Evolutionary conservation across 2,329 filamentous ascomycete species (phyloP), one percentile per base, ranked within the genome.

Genomic region (Hymenoscyphus infarciens): DNA sequence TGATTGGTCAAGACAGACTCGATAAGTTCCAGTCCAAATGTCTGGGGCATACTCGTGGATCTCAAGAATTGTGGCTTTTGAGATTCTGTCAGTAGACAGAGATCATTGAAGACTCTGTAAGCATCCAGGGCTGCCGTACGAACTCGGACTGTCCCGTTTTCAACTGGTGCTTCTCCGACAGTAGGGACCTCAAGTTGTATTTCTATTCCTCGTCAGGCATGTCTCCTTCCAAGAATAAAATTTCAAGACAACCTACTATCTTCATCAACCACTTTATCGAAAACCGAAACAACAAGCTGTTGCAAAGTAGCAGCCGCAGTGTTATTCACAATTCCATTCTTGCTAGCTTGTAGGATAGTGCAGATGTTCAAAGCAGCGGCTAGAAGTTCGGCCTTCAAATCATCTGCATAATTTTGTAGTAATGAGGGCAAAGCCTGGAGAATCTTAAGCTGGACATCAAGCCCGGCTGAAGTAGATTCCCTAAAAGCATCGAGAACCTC

Each of bases 291-390:
- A 7, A 98, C 88, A 15, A 99, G 83, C 75, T 98, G 95, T 76
- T 97, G 94, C 60, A 99, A 80, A 1, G 95, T 98, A n/a, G 95
- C 95, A 29, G 94, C 92, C 10, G 95, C 95, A 1, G 96, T 98
- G 70, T 96, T 96, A 73, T 94, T 96, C 69, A 99, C 92, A 59
- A 96, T 92, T 29, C 88, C 87, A 78, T 93, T 96, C 77, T 97
- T 98, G 76, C 90, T 95, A 62, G 87, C 89, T 76, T 98, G 93
- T 57, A 99, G 78, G 58, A 91, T 89, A 64, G 95, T 95, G 77
- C 95, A 98, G 73, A 97, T 91, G 74, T 96, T 93, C 68, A 99
- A 78, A 0, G 91, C 86, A 10, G 86, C 91, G 31, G 92, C 89
- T 45, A 99, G 82, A 38, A 96, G 80, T 64, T 94, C 89, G 1